Evolutionary conservation across 345 rosid species (phyloP).

Genomic region (Brassica nigra): DNA sequence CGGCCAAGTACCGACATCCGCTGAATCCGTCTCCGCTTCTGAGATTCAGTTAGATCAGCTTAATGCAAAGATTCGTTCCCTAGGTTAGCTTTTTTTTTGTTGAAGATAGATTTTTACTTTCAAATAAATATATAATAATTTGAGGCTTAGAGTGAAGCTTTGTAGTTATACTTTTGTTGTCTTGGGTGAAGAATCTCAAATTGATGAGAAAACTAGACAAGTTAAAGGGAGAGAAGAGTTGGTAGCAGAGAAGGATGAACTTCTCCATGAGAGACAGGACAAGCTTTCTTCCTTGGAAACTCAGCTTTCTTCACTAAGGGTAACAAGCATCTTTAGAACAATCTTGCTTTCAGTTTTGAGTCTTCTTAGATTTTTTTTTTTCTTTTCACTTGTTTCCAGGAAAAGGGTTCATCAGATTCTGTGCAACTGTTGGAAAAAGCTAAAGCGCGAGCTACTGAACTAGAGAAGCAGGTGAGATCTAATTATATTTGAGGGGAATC

Average conservation of each 20-base stretch:
- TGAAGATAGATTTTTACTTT: neutral
- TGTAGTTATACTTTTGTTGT: neutral
- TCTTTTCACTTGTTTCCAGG: constrained; percentile 35
- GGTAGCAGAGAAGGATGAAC: constrained; percentile 59
- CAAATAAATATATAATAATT: no score
- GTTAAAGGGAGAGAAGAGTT: constrained; percentile 61
- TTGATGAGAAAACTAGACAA: constrained; percentile 59
- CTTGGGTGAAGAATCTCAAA: constrained; percentile 53
- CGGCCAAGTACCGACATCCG: constrained; percentile 17
- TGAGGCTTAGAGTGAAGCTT: no score
- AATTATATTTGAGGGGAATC: neutral
- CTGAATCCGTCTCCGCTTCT: neutral
- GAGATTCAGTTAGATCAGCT: constrained; percentile 57
- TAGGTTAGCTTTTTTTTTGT: constrained; percentile 47
- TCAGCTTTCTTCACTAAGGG: constrained; percentile 72
- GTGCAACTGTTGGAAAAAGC: constrained; percentile 68
- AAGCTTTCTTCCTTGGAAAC: constrained; percentile 60
- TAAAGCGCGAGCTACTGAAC: constrained; percentile 64
- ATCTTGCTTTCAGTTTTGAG: constrained; percentile 10
- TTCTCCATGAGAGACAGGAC: constrained; percentile 58
- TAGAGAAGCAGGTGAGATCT: constrained; percentile 69
- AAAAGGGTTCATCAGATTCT: constrained; percentile 57
- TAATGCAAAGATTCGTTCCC: constrained; percentile 59
- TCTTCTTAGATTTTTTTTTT: neutral
- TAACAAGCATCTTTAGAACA: constrained; percentile 15